Base-by-base conservation (phyloP, 257 asterid genomes). In the Solanum lycopersicoides region DNA sequence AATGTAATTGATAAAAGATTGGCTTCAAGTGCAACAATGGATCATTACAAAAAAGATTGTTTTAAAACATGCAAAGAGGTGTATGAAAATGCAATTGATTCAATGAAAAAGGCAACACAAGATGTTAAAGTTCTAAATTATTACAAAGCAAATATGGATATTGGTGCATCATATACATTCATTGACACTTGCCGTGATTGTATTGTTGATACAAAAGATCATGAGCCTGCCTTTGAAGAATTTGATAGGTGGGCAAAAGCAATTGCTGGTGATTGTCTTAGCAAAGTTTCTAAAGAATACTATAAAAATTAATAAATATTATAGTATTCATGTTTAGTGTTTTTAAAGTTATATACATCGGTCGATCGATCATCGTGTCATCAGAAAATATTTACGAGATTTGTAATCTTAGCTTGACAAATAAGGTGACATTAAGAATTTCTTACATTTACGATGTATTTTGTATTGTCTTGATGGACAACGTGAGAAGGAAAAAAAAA, bases 171-270 rank as follows among this genome's bases (percentile, higher is more conserved):
- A 84, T 23, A 63, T 83, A 77, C 89, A 21, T 50, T 84, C 75
- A 21, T 90, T 30, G 92, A 89, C 16, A 89, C 91, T 14, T 91
- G 93, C 83, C 56, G 77, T 44, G 93, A 91, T 3, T 91, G 93
- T 87, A 14, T 86, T 63, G 9, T 7, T 5, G 86, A 79, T 14
- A 60, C 72, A 34, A 66, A 45, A 23, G 72, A 35, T 3, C 60
- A 74, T 15, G 86, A 86, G 14, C 69, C 79, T 28, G 66, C 79
- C 12, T 88, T 92, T 45, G 83, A 77, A 45, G 76, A 32, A 50
- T 89, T 91, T 44, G 88, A 90, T 7, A 60, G 56, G 7, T 91
- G 93, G 93, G 89, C 89, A 5, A 45, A 71, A 63, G 90, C 87
- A 18, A 71, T 92, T 83, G 86, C 90, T 60, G 77, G 47, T 42